Conservation (phyloP, 306 rosid genomes). For the Citrullus colocynthis region DNA sequence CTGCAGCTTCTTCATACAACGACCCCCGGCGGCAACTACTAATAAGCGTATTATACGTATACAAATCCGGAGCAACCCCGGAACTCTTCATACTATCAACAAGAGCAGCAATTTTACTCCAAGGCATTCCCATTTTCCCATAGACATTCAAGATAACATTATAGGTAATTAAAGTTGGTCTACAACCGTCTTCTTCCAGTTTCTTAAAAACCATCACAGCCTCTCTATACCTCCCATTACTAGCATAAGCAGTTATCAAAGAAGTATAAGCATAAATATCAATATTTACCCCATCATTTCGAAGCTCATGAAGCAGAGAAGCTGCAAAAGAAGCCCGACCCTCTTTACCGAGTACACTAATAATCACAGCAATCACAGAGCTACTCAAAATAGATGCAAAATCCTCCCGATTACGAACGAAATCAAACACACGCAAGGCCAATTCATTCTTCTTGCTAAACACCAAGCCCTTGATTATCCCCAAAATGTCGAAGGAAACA, state of each 20-base stretch:
- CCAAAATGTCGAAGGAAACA: slow-evolving; percentile 39
- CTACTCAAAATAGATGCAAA: slow-evolving; percentile 22
- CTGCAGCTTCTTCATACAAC: slow-evolving; percentile 52
- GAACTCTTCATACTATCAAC: slow-evolving; percentile 41
- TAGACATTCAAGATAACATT: slow-evolving; percentile 68
- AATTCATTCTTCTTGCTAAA: slow-evolving; percentile 40
- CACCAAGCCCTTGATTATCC: slow-evolving; percentile 49
- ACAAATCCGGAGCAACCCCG: slow-evolving; percentile 63
- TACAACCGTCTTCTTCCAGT: slow-evolving; percentile 61
- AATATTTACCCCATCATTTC: slow-evolving; percentile 34
- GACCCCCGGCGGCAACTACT: slow-evolving; percentile 70
- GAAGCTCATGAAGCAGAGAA: slow-evolving; percentile 36
- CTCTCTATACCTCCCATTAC: slow-evolving; percentile 56
- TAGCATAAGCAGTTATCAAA: slow-evolving; percentile 58
- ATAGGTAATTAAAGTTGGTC: slow-evolving; percentile 63
- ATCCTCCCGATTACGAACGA: slow-evolving; percentile 29
- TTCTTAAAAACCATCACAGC: slow-evolving; percentile 53
- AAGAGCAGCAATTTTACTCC: slow-evolving; percentile 43
- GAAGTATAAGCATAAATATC: slow-evolving; percentile 83
- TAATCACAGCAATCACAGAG: slow-evolving; percentile 47
- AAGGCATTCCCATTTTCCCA: slow-evolving; percentile 92
- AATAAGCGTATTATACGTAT: slow-evolving; percentile 72
- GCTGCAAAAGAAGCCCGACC: slow-evolving; percentile 47
- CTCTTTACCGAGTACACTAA: slow-evolving; percentile 60
- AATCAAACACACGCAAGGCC: slow-evolving; percentile 49